Evolutionary conservation across 805 yeast genomes (phyloP).

Genomic region (Lipomyces starkeyi): DNA sequence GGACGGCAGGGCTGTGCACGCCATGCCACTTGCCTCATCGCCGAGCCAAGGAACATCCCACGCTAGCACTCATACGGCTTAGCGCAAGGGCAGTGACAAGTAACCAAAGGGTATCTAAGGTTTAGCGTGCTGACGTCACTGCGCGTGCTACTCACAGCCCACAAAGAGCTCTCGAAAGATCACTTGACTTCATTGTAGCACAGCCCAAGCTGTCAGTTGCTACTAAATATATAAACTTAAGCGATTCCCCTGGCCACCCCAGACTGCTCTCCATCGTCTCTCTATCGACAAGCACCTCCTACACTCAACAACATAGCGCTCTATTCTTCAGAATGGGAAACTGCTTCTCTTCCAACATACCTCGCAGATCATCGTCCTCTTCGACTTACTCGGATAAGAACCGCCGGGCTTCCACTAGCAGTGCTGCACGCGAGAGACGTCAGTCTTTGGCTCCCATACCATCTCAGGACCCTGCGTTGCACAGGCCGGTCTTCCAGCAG

Average conservation of each 20-base stretch:
- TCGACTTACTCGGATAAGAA: constrained; percentile 3
- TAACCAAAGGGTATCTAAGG: background rate
- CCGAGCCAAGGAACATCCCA: background rate
- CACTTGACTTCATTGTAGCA: background rate
- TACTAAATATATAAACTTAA: background rate
- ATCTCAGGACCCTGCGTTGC: constrained; percentile 23
- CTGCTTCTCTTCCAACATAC: constrained; percentile 20
- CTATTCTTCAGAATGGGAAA: constrained; percentile 24
- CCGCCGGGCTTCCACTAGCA: constrained; percentile 17
- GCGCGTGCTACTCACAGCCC: background rate
- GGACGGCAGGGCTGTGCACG: background rate
- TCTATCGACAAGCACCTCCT: background rate
- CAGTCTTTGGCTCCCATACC: constrained; percentile 34
- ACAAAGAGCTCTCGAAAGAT: background rate
- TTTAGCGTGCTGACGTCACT: background rate
- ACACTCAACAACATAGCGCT: background rate
- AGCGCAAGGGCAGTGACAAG: background rate
- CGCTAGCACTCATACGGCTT: background rate
- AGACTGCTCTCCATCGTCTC: background rate
- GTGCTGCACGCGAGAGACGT: constrained; percentile 18
- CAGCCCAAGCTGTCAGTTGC: background rate
- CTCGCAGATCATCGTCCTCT: constrained; percentile 3
- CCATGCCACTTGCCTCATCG: no score
- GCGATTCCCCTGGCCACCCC: background rate
- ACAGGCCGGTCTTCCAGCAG: constrained; percentile 22